Evolutionary conservation across 495 filamentous ascomycete species (phyloP).

Genomic region (Sphaerosporella brunnea): DNA sequence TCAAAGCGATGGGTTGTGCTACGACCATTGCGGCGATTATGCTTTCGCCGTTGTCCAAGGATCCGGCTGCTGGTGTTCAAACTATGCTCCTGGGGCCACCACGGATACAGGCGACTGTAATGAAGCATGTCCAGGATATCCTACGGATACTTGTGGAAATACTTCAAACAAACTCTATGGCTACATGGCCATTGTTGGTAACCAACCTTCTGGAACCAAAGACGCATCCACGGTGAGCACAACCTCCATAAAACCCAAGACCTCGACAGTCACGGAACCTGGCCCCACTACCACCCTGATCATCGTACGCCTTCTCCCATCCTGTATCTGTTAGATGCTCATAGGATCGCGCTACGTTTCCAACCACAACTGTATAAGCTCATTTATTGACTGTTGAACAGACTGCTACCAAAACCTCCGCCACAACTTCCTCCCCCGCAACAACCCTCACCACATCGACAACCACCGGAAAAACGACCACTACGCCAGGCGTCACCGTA

Average conservation of each 20-base stretch:
- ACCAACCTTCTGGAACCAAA: constrained; percentile 34
- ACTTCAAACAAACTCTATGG: constrained; percentile 36
- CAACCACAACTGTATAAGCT: neutral
- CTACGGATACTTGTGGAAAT: constrained; percentile 45
- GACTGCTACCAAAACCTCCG: neutral
- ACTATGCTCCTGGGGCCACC: constrained; percentile 41
- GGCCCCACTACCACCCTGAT: constrained; percentile 20
- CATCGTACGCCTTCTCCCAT: constrained; percentile 22
- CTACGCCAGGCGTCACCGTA: neutral
- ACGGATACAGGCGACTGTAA: constrained; percentile 35
- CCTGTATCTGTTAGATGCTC: constrained; percentile 1
- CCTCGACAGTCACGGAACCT: constrained; percentile 13
- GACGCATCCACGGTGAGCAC: constrained; percentile 26
- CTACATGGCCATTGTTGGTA: constrained; percentile 38
- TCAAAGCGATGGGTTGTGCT: constrained; percentile 51
- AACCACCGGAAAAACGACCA: neutral
- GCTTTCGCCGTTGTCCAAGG: constrained; percentile 52
- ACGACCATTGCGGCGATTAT: constrained; percentile 37
- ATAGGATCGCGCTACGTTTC: neutral
- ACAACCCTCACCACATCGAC: neutral
- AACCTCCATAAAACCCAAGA: constrained; percentile 15
- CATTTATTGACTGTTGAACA: too few relatives aligned
- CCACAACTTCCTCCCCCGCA: neutral
- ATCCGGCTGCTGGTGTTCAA: constrained; percentile 57
- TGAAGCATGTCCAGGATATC: constrained; percentile 48